These are phyloP conservation scores for Mallotus nudiflorus DNA, from an alignment of 345 rosid species.

Conservation along the genomic window DNA sequence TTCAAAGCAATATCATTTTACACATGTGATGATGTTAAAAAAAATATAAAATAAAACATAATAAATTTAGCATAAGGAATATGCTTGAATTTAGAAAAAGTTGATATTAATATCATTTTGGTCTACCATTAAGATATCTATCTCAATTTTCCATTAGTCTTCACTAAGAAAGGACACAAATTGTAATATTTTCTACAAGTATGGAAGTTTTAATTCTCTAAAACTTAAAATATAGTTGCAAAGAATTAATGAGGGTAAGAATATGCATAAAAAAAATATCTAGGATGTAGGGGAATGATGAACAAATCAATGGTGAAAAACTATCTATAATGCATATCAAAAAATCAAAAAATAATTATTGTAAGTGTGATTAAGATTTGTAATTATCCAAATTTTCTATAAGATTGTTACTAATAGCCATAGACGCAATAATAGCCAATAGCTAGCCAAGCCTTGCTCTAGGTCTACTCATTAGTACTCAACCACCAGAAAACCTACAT, in stretches of 20 bases:
- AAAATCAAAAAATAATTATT: slow-evolving; percentile 12
- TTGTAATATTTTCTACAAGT: slow-evolving; percentile 22
- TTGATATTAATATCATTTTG: too few species aligned
- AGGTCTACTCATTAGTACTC: slow-evolving; percentile 77
- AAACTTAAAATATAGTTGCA: slow-evolving; percentile 40
- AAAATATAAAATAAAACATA: too few species aligned
- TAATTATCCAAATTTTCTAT: slow-evolving; percentile 26
- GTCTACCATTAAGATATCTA: neutral
- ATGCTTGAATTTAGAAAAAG: too few species aligned
- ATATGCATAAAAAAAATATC: slow-evolving; percentile 15
- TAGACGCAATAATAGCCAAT: slow-evolving; percentile 71
- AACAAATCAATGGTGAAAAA: slow-evolving; percentile 12
- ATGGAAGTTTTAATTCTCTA: slow-evolving; percentile 29
- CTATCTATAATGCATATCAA: slow-evolving; percentile 36
- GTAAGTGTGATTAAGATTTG: neutral
- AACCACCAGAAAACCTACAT: slow-evolving; percentile 80
- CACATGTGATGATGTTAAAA: too few species aligned
- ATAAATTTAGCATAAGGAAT: too few species aligned
- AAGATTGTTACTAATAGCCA: slow-evolving; percentile 80
- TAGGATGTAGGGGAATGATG: neutral
- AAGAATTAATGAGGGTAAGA: slow-evolving; percentile 27
- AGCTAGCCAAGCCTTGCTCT: slow-evolving; percentile 75
- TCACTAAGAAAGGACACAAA: slow-evolving; percentile 4
- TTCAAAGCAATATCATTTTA: too few species aligned
- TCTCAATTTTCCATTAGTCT: slow-evolving; percentile 3